A percentile compares a stretch with the other conserved stretches of the same genome.
Evolutionary conservation across 257 asterid species (phyloP).

Genomic region (Pogostemon cablin): DNA sequence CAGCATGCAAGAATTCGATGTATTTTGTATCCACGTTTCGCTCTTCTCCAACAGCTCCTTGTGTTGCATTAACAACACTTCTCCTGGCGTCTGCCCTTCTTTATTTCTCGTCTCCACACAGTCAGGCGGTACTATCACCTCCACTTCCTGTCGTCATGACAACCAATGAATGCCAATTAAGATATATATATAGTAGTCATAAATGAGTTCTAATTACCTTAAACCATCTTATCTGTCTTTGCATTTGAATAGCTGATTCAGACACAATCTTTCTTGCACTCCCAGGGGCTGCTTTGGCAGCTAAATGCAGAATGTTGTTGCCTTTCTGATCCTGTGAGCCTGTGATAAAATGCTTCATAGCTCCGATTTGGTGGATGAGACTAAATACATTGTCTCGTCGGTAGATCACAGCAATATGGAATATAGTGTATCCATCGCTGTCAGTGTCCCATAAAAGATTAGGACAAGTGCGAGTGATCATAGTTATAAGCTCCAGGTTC

Average conservation of each 20-base stretch:
- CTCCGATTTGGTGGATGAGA: background rate
- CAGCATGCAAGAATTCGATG: too few relatives aligned
- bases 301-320: slow-evolving; percentile 6
- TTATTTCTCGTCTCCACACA: too few relatives aligned
- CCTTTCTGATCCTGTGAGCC: background rate
- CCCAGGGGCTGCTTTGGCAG: background rate
- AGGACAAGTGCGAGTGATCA: slow-evolving; percentile 25
- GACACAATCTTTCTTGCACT: background rate
- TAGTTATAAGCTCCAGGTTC: slow-evolving; percentile 28
- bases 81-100: too few relatives aligned
- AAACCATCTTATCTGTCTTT: background rate
- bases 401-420: slow-evolving; percentile 23
- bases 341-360: background rate
- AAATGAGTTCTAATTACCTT: too few relatives aligned
- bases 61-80: too few relatives aligned
- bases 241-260: slow-evolving; percentile 8
- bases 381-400: slow-evolving; percentile 23
- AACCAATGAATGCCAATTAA: too few relatives aligned
- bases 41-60: too few relatives aligned
- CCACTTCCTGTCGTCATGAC: too few relatives aligned
- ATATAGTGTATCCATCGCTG: background rate
- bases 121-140: too few relatives aligned
- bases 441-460: slow-evolving; percentile 24
- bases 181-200: too few relatives aligned
- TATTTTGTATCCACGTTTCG: too few relatives aligned